A percentile compares a stretch with the other conserved stretches of the same genome.
phyloP scores from a whole-genome alignment of 345 rosid genomes.

The Eucalyptus polybractea region DNA sequence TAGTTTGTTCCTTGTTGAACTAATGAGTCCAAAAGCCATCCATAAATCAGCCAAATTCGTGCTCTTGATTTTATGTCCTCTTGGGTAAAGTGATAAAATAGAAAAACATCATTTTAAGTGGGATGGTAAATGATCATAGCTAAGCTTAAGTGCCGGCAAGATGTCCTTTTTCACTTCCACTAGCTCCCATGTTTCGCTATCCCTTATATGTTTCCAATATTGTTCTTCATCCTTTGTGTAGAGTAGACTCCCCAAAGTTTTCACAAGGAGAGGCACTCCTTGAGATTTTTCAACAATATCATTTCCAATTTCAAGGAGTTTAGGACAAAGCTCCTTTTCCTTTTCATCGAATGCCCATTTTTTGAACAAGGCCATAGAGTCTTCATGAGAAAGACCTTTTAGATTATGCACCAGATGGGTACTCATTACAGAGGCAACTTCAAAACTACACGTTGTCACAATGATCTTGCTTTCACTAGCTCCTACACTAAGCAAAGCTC shows the following conservation, averaged over 20 bases:
- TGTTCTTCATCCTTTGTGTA: not conserved
- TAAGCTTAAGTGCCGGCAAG: not conserved
- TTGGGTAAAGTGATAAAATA: not conserved
- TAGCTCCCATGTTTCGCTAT: not conserved
- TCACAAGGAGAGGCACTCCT: not conserved
- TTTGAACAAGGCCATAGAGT: not conserved
- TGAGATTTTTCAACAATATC: not conserved
- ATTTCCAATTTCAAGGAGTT: not conserved
- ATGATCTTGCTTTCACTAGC: not conserved
- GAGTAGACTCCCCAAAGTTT: not conserved
- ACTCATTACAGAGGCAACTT: rapidly evolving
- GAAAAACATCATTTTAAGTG: not conserved
- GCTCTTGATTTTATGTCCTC: not conserved
- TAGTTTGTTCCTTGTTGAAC: not conserved
- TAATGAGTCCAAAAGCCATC: not conserved
- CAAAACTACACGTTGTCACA: rapidly evolving
- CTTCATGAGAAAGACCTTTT: not conserved
- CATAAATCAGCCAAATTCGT: not conserved
- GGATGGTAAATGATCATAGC: not conserved
- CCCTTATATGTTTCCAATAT: not conserved
- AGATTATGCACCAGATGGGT: rapidly evolving
- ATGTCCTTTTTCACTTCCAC: not conserved
- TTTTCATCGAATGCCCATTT: not conserved
- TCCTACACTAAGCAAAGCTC: not conserved
- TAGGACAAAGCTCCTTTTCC: not conserved